These are phyloP conservation scores for Mycena latifolia DNA, from an alignment of 768 basidiomycete species.

Conservation along the genomic window DNA sequence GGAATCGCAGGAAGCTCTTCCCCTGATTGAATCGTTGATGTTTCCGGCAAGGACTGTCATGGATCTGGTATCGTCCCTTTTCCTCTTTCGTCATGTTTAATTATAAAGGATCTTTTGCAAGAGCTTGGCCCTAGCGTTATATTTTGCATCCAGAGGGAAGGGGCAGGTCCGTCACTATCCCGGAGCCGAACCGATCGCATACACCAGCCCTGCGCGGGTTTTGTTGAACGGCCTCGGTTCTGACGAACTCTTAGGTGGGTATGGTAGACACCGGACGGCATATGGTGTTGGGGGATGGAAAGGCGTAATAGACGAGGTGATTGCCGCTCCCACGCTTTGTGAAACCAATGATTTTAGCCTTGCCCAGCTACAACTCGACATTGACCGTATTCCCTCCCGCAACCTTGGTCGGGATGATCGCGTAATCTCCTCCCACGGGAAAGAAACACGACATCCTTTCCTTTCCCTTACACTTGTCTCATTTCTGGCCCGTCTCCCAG, in stretches of 20 bases:
- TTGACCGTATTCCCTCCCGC: conserved; percentile 87
- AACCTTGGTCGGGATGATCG: conserved; percentile 97
- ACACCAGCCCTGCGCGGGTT: conserved; percentile 83
- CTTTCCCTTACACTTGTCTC: conserved; percentile 83
- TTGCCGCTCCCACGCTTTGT: conserved; percentile 13
- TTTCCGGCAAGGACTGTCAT: conserved; percentile 85
- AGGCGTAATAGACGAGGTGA: conserved; percentile 85
- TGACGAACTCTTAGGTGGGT: conserved; percentile 96
- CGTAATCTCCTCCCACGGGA: conserved; percentile 90
- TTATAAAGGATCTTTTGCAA: conserved; percentile 45
- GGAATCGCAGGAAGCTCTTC: conserved; percentile 74
- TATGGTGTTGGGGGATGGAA: conserved; percentile 78
- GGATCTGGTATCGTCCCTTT: conserved; percentile 81
- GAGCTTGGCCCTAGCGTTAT: conserved; percentile 94
- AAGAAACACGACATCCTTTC: conserved; percentile 94
- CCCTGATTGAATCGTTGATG: conserved; percentile 78
- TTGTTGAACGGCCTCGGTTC: conserved; percentile 93
- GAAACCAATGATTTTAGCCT: background rate
- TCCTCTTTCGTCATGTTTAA: background rate
- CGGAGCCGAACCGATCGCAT: conserved; percentile 57
- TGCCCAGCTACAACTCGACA: conserved; percentile 86
- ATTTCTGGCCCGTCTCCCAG: conserved; percentile 83
- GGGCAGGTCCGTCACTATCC: conserved; percentile 65
- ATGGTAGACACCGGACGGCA: conserved; percentile 87
- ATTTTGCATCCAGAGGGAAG: conserved; percentile 88